These are phyloP conservation scores for Pythium coloratum DNA, from an alignment of 352 stramenopile species.

Conservation along the genomic window DNA sequence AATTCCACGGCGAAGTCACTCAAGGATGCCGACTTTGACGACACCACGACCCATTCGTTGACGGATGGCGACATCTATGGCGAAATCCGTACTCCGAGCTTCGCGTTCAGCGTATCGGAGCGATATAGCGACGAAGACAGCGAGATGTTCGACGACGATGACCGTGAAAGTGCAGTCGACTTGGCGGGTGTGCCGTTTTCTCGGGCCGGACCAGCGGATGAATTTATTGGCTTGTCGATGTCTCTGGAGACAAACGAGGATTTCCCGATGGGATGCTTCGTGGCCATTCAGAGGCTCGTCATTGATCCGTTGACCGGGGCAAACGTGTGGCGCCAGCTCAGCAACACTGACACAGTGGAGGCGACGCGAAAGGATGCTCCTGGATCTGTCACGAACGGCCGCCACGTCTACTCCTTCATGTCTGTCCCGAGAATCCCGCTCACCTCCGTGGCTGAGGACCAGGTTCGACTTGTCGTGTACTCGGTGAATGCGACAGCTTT, in stretches of 20 bases:
- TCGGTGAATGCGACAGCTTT: slow-evolving; percentile 43
- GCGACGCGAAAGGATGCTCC: slow-evolving; percentile 50
- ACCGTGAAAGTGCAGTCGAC: slow-evolving; percentile 35
- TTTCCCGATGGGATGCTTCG: slow-evolving; percentile 73
- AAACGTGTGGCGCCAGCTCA: slow-evolving; percentile 69
- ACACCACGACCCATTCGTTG: slow-evolving; percentile 39
- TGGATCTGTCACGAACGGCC: slow-evolving; percentile 27
- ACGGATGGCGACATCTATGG: slow-evolving; percentile 61
- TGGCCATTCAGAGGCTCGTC: slow-evolving; percentile 73
- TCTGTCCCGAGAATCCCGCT: slow-evolving; percentile 78
- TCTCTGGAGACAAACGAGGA: slow-evolving; percentile 80
- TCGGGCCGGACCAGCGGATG: slow-evolving; percentile 27
- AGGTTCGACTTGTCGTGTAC: slow-evolving; percentile 80
- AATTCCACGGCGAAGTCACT: slow-evolving; percentile 85
- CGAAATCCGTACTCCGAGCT: slow-evolving; percentile 77
- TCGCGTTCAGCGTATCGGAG: slow-evolving; percentile 69
- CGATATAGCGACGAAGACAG: slow-evolving; percentile 52
- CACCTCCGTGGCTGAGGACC: slow-evolving; percentile 46
- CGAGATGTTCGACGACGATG: slow-evolving; percentile 43
- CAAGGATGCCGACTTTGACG: slow-evolving; percentile 57
- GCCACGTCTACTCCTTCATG: slow-evolving; percentile 81
- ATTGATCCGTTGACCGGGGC: slow-evolving; percentile 38
- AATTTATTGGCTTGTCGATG: slow-evolving; percentile 83
- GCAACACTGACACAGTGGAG: slow-evolving; percentile 80
- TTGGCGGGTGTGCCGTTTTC: slow-evolving; percentile 22